Percentiles rank a stretch among this genome's conserved stretches.
phyloP scores from a whole-genome alignment of 2,329 filamentous ascomycete genomes.

The Colletotrichum brevisporum region DNA sequence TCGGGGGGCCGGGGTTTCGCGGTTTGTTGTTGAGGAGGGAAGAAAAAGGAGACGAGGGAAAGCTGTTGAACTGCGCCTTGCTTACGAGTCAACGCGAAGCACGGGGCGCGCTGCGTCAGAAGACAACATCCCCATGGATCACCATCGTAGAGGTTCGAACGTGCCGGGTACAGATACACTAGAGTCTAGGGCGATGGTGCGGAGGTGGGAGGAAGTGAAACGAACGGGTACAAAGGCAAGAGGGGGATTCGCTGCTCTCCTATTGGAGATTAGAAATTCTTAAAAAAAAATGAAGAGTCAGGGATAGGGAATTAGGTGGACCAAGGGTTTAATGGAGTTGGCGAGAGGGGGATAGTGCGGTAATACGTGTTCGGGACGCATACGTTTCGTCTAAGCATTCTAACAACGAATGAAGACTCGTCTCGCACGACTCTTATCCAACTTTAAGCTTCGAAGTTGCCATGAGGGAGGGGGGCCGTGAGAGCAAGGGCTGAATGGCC shows the following conservation, averaged over 20 bases:
- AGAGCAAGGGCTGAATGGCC: background rate
- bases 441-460: constrained; percentile 3
- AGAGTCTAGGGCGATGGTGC: background rate
- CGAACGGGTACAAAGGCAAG: constrained; percentile 22
- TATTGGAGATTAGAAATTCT: constrained; percentile 17
- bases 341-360: too few relatives aligned
- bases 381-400: constrained; percentile 29
- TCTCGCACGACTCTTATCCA: constrained; percentile 10
- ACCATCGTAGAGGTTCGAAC: background rate
- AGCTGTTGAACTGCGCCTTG: constrained; percentile 33
- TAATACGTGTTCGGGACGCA: background rate
- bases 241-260: background rate
- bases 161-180: constrained; percentile 13
- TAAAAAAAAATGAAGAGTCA: background rate
- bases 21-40: constrained; percentile 12
- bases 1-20: constrained; percentile 5
- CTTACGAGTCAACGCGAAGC: constrained; percentile 29
- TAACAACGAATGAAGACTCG: background rate
- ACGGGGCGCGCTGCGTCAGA: constrained; percentile 32
- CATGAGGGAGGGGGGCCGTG: constrained; percentile 1
- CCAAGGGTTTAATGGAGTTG: background rate
- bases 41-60: background rate
- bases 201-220: constrained; percentile 25
- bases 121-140: background rate
- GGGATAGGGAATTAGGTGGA: background rate